Evolutionary conservation across 2,329 filamentous ascomycete species (phyloP).

Genomic region (Alternaria consortialis): DNA sequence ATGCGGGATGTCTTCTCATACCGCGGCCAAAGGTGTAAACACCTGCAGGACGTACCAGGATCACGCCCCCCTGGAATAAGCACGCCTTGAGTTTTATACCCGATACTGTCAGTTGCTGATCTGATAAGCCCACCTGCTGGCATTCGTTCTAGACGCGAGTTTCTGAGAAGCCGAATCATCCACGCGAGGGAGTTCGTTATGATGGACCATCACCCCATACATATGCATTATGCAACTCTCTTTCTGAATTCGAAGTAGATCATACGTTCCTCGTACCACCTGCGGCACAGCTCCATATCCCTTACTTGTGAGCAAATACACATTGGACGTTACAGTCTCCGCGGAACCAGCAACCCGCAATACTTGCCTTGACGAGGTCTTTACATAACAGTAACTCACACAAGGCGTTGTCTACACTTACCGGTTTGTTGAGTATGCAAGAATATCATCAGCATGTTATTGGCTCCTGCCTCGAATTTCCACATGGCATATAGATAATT

Average conservation of each 20-base stretch:
- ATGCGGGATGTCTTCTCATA: neutral
- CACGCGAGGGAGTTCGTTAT: constrained; percentile 3
- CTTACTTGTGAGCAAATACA: neutral
- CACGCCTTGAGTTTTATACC: neutral
- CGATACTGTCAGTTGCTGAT: neutral
- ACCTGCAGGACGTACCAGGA: constrained; percentile 4
- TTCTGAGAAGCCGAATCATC: neutral
- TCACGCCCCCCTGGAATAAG: neutral
- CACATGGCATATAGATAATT: neutral
- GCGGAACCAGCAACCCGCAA: neutral
- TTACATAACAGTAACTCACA: neutral
- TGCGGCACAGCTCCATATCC: neutral
- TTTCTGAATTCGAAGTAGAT: neutral
- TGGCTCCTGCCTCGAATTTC: neutral
- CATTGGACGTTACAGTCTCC: neutral
- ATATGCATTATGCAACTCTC: neutral
- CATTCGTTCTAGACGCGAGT: neutral
- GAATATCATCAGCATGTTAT: neutral
- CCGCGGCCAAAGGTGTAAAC: neutral
- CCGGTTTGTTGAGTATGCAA: neutral
- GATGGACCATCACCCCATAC: neutral
- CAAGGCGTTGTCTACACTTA: neutral
- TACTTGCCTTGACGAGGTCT: neutral
- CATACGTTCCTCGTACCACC: neutral
- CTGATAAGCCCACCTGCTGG: constrained; percentile 1